Conservation (phyloP, 495 filamentous ascomycete genomes). For the Hyaloscypha variabilis region DNA sequence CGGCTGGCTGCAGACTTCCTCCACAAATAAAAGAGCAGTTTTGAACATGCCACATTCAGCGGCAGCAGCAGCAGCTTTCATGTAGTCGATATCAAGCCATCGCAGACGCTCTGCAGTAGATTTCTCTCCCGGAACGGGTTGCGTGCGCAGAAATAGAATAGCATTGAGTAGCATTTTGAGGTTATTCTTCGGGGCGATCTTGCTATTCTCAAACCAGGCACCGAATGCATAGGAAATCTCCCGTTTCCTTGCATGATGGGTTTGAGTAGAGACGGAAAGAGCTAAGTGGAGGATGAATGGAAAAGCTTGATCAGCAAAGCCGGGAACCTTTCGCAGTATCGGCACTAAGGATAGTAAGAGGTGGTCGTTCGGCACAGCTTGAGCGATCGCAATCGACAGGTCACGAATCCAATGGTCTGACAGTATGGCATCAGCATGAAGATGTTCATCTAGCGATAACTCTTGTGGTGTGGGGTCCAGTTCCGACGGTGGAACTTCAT, state of each 20-base stretch:
- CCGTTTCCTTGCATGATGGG: constrained; percentile 48
- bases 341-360: constrained; percentile 66
- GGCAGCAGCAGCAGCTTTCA: constrained; percentile 75
- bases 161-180: constrained; percentile 69
- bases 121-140: constrained; percentile 70
- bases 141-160: constrained; percentile 86
- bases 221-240: constrained; percentile 51
- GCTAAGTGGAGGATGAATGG: constrained; percentile 83
- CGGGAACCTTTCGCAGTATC: constrained; percentile 62
- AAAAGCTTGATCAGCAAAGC: constrained; percentile 70
- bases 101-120: constrained; percentile 76
- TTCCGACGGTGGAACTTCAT: constrained; percentile 50
- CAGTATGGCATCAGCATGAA: constrained; percentile 35
- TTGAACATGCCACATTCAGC: constrained; percentile 81
- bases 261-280: constrained; percentile 55
- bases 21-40: constrained; percentile 81
- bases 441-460: constrained; percentile 27
- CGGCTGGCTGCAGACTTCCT: constrained; percentile 63
- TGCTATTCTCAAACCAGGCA: constrained; percentile 49
- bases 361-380: constrained; percentile 60
- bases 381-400: constrained; percentile 62
- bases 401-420: constrained; percentile 62
- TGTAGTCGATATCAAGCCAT: constrained; percentile 86
- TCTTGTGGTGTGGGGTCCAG: constrained; percentile 20
- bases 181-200: constrained; percentile 46